phyloP scores from a whole-genome alignment of 2,329 filamentous ascomycete species.

The Monilinia laxa region DNA sequence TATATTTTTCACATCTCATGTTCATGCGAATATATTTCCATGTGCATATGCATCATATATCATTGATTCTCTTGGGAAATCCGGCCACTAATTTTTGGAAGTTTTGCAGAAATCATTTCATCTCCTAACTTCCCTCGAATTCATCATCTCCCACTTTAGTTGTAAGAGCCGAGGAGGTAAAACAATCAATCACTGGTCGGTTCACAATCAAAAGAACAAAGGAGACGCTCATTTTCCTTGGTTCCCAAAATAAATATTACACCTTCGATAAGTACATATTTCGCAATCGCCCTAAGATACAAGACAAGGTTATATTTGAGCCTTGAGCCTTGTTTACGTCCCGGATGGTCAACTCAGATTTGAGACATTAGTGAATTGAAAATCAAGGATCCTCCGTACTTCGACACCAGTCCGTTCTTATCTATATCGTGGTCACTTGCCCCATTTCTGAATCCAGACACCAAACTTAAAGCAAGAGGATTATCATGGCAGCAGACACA shows the following conservation, averaged over 20 bases:
- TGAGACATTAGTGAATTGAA: constrained; percentile 16
- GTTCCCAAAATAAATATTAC: constrained; percentile 3
- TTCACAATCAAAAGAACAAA: constrained; percentile 11
- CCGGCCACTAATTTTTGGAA: constrained; percentile 1
- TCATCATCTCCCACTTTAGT: neutral
- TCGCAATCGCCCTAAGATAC: neutral
- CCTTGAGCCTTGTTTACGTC: neutral
- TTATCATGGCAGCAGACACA: constrained; percentile 1
- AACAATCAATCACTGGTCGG: constrained; percentile 4
- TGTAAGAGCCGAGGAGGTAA: constrained; percentile 4
- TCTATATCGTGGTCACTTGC: constrained; percentile 13
- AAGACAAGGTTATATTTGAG: neutral
- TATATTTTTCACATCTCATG: neutral
- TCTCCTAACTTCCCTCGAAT: neutral
- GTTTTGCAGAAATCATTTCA: neutral
- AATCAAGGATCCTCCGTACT: neutral
- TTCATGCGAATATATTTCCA: neutral
- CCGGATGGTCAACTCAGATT: neutral
- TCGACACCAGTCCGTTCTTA: constrained; percentile 1
- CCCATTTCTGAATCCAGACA: neutral
- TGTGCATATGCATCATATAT: neutral
- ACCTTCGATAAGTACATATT: constrained; percentile 9
- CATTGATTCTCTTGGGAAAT: neutral
- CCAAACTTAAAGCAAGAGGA: neutral
- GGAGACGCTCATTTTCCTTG: constrained; percentile 1